phyloP scores from a whole-genome alignment of 2,329 filamentous ascomycete genomes.

The Penicillium sp. region DNA sequence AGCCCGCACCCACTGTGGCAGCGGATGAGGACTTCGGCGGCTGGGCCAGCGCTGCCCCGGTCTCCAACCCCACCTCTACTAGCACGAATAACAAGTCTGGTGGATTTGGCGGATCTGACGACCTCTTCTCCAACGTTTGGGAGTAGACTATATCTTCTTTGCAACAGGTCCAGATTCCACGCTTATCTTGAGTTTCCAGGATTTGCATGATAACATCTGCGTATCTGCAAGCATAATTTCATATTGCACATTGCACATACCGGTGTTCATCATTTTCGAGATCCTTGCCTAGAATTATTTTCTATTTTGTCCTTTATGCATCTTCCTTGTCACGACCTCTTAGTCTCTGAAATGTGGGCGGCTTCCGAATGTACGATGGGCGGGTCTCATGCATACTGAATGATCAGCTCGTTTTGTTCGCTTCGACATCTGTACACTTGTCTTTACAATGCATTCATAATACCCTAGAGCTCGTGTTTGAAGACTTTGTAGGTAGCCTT shows the following conservation, averaged over 20 bases:
- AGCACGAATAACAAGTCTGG: conserved; percentile 55
- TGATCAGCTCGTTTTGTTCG: conserved; percentile 9
- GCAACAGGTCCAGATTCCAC: conserved; percentile 2
- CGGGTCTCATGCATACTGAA: conserved; percentile 16
- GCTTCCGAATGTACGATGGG: conserved; percentile 17
- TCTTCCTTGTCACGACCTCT: neutral
- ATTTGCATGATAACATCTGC: conserved; percentile 18
- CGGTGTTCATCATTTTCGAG: conserved; percentile 7
- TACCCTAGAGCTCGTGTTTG: conserved; percentile 2
- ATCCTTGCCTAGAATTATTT: neutral
- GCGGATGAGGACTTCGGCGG: conserved; percentile 96
- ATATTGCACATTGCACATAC: conserved; percentile 13
- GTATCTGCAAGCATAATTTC: conserved; percentile 1
- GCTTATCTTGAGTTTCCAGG: neutral
- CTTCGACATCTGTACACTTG: conserved; percentile 11
- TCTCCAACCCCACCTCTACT: conserved; percentile 39
- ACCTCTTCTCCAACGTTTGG: conserved; percentile 96
- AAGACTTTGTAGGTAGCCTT: neutral
- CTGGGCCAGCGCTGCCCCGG: conserved; percentile 75
- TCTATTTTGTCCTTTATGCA: conserved; percentile 1
- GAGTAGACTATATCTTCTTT: conserved; percentile 54
- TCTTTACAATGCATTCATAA: conserved; percentile 11
- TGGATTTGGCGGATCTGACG: conserved; percentile 66
- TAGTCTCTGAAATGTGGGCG: conserved; percentile 10
- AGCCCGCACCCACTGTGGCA: conserved; percentile 63